Base-by-base conservation (phyloP, 2,329 filamentous ascomycete genomes). In the Fusarium sp. region DNA sequence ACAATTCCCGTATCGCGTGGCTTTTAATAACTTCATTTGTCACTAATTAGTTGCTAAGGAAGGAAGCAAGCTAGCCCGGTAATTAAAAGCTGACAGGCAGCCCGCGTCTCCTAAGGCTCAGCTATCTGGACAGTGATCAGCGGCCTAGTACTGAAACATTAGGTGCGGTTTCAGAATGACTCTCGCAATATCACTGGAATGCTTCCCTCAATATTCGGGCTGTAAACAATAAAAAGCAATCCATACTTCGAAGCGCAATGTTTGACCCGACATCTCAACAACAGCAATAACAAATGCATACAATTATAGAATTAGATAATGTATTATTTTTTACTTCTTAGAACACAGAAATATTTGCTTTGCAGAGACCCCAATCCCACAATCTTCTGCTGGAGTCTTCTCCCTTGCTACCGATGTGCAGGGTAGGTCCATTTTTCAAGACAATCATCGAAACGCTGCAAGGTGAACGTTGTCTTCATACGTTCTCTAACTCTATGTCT, bases 151-250 rank as follows among this genome's bases (percentile, higher is more conserved):
- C 18, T 48, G 34, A 65, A 60, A 65, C 61, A 62, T 46, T 0
- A 10, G 13, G 30, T 21, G 42, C 25, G 31, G 62, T 65, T 65
- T 65, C 61, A 65, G 25, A 28, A 28, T 46, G 53, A 53, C 28
- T 41, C 9, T 62, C 31, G 2, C 9, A 41, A 58, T 31, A 2
- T 21, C 3, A 6, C n/a, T 60, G 61, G 61, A 65, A 65, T 64
- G 58, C 42, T 56, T 39, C 37, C 11, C 3, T 8, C 25, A 14
- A 34, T 18, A 21, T 13, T 19, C 16, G 16, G 34, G 4, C 6
- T 37, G 34, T 37, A 28, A 39, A 42, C n/a, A 31, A 25, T 9
- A 13, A 9, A 10, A 8, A 43, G 7, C 4, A 7, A 12, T 28
- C 28, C 28, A 28, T 5, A 16, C 18, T 37, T 37, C 11, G 10